Conservation (phyloP, 495 filamentous ascomycete genomes). For the Xylaria bambusicola region DNA sequence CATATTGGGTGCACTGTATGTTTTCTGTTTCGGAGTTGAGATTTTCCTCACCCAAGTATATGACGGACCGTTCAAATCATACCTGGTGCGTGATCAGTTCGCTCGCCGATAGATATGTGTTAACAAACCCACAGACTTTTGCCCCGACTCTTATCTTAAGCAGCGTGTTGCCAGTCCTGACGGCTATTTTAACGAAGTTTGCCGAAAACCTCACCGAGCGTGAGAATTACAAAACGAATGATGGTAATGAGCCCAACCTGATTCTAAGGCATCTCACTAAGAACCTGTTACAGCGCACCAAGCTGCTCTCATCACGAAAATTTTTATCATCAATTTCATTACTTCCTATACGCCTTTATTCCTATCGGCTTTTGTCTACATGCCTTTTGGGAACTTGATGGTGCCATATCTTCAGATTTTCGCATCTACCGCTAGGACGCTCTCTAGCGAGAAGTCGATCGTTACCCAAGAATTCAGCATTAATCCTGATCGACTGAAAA, state of each 20-base stretch:
- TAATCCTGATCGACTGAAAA: slow-evolving; percentile 79
- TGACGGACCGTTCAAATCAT: slow-evolving; percentile 80
- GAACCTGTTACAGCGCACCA: slow-evolving; percentile 56
- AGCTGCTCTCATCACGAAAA: slow-evolving; percentile 79
- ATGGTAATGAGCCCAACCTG: slow-evolving; percentile 41
- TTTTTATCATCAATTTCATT: slow-evolving; percentile 96
- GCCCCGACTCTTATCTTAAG: slow-evolving; percentile 85
- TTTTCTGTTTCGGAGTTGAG: slow-evolving; percentile 88
- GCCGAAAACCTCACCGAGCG: slow-evolving; percentile 79
- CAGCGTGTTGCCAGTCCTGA: slow-evolving; percentile 76
- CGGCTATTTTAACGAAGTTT: slow-evolving; percentile 70
- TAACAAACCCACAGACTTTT: slow-evolving; percentile 65
- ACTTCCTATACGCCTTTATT: slow-evolving; percentile 92
- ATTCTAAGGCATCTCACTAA: slow-evolving; percentile 11
- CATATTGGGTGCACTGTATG: slow-evolving; percentile 78
- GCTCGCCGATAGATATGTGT: slow-evolving; percentile 16
- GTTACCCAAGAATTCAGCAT: slow-evolving; percentile 72
- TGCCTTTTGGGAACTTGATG: slow-evolving; percentile 85
- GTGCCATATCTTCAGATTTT: slow-evolving; percentile 92
- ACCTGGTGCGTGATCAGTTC: slow-evolving; percentile 61
- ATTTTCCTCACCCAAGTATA: slow-evolving; percentile 96
- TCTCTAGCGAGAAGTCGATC: slow-evolving; percentile 72
- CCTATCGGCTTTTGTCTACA: slow-evolving; percentile 94
- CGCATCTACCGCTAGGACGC: slow-evolving; percentile 70
- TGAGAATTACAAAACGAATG: slow-evolving; percentile 90